Evolutionary conservation across 192 early-diverging fungal genomes (phyloP), one percentile per base, ranked within the genome.

Genomic region (Spinellus fusiger): DNA sequence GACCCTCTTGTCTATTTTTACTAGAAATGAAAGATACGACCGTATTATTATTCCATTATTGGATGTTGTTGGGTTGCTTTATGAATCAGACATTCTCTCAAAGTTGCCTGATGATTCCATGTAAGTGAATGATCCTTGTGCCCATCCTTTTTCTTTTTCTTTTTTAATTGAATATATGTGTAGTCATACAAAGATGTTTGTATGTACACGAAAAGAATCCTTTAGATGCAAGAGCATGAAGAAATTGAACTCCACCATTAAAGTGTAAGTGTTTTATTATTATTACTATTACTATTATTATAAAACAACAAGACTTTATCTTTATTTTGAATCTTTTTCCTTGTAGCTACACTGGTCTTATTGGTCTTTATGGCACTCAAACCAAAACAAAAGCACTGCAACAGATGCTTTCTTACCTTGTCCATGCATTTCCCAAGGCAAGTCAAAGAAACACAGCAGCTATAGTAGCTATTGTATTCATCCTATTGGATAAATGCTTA

Each of bases 371-470:
- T 79, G 26, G 57, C 54, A 70, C 59, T 28, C 67, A 65, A 59
- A 66, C 80, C 26, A 75, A 71, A 58, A 77, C 62, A 37, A 76
- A 65, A 1, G 80, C 85, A 12, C 49, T 93, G 37, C 68, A 75
- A 15, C 79, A 84, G 61, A 55, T 91, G 54, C 60, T 94, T 9
- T 44, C 66, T 7, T 84, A 87, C 59, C 59, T 94, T 5, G 74
- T 76, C 5, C 92, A 94, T 73, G 79, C 89, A 32, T 94, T 78
- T 66, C 92, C 92, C 18, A 84, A 76, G 68, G 84, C 86, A 60
- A 66, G 68, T n/a, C n/a, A n/a, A n/a, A n/a, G n/a, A n/a, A n/a
- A n/a, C n/a, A n/a, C n/a, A n/a, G n/a, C 5, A 33, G 15, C 31
- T 4, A 29, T 49, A 40, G 28, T 37, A 27, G 35, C 27, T 46